These are phyloP conservation scores for Penicillium canariense DNA, from an alignment of 495 filamentous ascomycete species.

Conservation along the genomic window DNA sequence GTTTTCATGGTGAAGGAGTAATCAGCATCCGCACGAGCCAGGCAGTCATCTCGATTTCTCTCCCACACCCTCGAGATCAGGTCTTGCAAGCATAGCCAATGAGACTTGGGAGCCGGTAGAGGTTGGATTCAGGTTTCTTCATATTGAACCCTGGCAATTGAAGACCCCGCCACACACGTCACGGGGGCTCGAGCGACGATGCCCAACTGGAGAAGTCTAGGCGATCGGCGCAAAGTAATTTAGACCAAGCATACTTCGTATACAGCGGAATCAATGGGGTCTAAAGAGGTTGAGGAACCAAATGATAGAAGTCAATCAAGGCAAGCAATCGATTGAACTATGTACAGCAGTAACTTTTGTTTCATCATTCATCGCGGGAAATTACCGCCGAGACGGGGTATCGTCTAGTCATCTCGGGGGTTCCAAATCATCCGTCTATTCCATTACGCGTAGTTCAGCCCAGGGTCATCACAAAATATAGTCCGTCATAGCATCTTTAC, in stretches of 20 bases:
- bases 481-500: slow-evolving; percentile 24
- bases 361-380: slow-evolving; percentile 38
- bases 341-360: slow-evolving; percentile 33
- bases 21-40: background rate
- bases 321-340: slow-evolving; percentile 24
- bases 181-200: too few relatives aligned
- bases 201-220: too few relatives aligned
- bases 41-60: background rate
- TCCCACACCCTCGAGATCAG: background rate
- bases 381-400: slow-evolving; percentile 36
- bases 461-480: slow-evolving; percentile 23
- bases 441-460: slow-evolving; percentile 32
- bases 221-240: too few relatives aligned
- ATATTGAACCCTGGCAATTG: background rate
- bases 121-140: background rate
- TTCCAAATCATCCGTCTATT: slow-evolving; percentile 37
- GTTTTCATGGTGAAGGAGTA: background rate
- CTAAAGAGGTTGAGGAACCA: background rate
- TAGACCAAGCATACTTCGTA: too few relatives aligned
- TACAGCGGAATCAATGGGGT: background rate
- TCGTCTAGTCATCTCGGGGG: slow-evolving; percentile 42
- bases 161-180: background rate
- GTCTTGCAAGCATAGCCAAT: background rate
- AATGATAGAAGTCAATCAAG: background rate
- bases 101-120: background rate